phyloP scores from a whole-genome alignment of 2,329 filamentous ascomycete genomes.

The Colletotrichum phormii region DNA sequence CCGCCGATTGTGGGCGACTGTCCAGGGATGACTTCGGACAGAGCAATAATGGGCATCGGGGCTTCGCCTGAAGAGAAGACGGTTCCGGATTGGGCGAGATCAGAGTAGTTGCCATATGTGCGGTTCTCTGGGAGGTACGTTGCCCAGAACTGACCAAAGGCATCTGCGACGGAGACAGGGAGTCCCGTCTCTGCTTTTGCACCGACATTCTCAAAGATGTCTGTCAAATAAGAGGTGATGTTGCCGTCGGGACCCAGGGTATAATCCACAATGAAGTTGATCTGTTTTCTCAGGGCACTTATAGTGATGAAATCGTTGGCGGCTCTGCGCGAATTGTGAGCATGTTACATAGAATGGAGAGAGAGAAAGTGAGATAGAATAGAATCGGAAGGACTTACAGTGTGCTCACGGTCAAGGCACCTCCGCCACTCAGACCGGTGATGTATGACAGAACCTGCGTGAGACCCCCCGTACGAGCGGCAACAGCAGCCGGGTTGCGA shows the following conservation, averaged over 20 bases:
- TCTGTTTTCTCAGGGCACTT: constrained; percentile 32
- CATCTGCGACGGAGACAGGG: constrained; percentile 42
- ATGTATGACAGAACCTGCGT: constrained; percentile 42
- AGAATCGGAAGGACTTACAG: constrained; percentile 37
- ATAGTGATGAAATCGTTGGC: constrained; percentile 43
- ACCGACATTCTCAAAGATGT: constrained; percentile 40
- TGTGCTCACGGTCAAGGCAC: constrained; percentile 41
- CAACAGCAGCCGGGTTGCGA: constrained; percentile 36
- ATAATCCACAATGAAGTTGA: constrained; percentile 42
- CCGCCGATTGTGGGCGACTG: constrained; percentile 42
- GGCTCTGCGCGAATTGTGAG: constrained; percentile 31
- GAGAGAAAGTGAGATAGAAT: no score
- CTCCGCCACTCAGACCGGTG: constrained; percentile 43
- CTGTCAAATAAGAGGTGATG: constrained; percentile 29
- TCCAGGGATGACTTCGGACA: constrained; percentile 44
- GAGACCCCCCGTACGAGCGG: constrained; percentile 41
- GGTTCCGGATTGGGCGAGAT: constrained; percentile 34
- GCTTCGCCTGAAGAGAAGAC: constrained; percentile 40
- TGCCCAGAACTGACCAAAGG: constrained; percentile 45
- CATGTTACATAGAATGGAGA: background rate
- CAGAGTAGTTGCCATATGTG: constrained; percentile 41
- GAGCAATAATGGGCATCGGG: constrained; percentile 44
- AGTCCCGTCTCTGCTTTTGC: constrained; percentile 41
- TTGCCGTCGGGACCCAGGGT: constrained; percentile 35
- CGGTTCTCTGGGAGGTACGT: constrained; percentile 38